Evolutionary conservation across 768 basidiomycete species (phyloP).

Genomic region (Hypsizygus marmoreus): DNA sequence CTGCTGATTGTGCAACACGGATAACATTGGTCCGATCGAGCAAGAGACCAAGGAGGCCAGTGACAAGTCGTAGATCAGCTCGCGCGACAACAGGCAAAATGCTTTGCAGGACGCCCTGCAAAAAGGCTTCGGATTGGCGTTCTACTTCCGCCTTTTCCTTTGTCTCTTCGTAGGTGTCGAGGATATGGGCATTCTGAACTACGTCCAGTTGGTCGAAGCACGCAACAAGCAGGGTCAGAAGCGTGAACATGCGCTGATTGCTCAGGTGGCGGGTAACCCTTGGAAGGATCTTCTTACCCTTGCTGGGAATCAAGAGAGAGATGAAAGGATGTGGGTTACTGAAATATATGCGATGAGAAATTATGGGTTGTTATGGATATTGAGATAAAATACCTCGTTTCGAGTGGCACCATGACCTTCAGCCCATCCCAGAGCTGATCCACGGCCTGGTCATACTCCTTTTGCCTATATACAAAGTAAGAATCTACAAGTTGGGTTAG

Average conservation of each 20-base stretch:
- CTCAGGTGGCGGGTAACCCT: constrained; percentile 85
- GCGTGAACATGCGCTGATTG: constrained; percentile 76
- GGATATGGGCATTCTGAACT: constrained; percentile 70
- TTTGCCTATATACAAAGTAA: constrained; percentile 45
- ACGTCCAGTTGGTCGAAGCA: constrained; percentile 96
- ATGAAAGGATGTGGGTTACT: constrained; percentile 97
- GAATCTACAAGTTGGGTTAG: neutral
- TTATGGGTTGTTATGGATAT: neutral
- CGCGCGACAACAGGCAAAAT: constrained; percentile 81
- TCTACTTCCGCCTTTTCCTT: constrained; percentile 71
- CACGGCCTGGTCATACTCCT: constrained; percentile 55
- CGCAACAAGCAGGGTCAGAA: constrained; percentile 89
- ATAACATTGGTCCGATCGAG: constrained; percentile 78
- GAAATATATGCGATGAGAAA: constrained; percentile 1
- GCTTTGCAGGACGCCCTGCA: constrained; percentile 83
- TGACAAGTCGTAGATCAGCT: constrained; percentile 79
- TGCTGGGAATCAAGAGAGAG: constrained; percentile 81
- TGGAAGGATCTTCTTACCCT: constrained; percentile 92
- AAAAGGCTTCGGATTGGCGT: constrained; percentile 87
- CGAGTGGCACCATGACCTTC: constrained; percentile 87
- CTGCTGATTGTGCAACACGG: constrained; percentile 76
- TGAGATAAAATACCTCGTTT: constrained; percentile 71
- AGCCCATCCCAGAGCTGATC: constrained; percentile 80
- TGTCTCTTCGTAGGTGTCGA: constrained; percentile 68
- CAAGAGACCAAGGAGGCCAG: constrained; percentile 82